Conservation (phyloP, 495 filamentous ascomycete genomes). For the Hypoxylon intermedium region DNA sequence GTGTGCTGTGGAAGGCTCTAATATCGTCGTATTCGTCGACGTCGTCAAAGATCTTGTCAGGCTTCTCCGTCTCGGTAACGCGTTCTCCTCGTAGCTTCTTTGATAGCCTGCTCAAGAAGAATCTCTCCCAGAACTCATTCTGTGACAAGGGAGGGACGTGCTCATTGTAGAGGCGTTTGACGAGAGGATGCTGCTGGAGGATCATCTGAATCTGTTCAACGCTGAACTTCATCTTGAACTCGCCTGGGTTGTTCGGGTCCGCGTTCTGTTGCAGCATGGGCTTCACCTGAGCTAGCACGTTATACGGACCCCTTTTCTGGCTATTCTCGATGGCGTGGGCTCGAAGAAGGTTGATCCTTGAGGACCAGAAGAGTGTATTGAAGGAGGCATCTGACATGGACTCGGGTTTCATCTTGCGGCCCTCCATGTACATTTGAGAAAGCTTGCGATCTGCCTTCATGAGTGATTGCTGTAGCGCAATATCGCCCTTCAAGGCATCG, state of each 20-base stretch:
- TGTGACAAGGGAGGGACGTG: conserved; percentile 84
- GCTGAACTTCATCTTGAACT: conserved; percentile 80
- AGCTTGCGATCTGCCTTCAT: conserved; percentile 76
- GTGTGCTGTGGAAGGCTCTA: conserved; percentile 53
- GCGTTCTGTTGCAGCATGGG: conserved; percentile 70
- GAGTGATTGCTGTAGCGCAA: conserved; percentile 82
- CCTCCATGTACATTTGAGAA: conserved; percentile 81
- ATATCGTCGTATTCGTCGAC: conserved; percentile 78
- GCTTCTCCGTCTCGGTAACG: conserved; percentile 73
- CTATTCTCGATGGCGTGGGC: conserved; percentile 87
- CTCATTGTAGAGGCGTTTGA: conserved; percentile 90
- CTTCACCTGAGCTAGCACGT: conserved; percentile 90
- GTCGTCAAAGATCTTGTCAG: conserved; percentile 79
- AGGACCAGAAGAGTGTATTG: conserved; percentile 91
- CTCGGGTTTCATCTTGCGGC: conserved; percentile 77
- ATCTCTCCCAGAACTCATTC: conserved; percentile 86
- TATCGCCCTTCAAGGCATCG: conserved; percentile 71
- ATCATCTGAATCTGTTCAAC: conserved; percentile 93
- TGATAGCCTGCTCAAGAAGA: conserved; percentile 86
- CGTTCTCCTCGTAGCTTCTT: conserved; percentile 92
- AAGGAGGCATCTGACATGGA: conserved; percentile 78
- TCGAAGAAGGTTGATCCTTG: conserved; percentile 80
- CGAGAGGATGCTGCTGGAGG: conserved; percentile 89
- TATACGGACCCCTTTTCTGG: conserved; percentile 86
- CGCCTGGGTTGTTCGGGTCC: conserved; percentile 53